Conservation (phyloP, 495 filamentous ascomycete species). For the Talaromyces wortmannii region DNA sequence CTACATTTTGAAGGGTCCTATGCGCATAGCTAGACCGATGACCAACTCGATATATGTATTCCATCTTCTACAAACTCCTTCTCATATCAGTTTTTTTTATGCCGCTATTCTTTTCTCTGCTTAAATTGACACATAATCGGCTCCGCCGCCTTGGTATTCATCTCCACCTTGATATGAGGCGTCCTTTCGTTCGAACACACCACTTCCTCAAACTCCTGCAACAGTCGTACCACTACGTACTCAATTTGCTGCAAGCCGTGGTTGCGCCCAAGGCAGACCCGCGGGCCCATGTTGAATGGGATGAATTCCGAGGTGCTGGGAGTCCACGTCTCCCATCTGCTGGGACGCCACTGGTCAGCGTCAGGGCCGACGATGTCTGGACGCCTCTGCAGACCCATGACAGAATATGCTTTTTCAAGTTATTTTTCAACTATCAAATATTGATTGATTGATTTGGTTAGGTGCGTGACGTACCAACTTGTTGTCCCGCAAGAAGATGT, state of each 20-base stretch:
- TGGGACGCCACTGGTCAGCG: constrained; percentile 46
- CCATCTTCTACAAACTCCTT: background rate
- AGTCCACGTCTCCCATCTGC: constrained; percentile 42
- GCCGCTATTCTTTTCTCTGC: background rate
- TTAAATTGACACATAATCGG: background rate
- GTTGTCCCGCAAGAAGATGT: background rate
- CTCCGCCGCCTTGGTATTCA: background rate
- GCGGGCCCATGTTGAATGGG: constrained; percentile 51
- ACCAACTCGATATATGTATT: background rate
- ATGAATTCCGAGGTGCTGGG: constrained; percentile 45
- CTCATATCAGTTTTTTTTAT: background rate
- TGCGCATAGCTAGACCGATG: background rate
- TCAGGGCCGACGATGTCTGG: constrained; percentile 51
- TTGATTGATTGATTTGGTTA: background rate
- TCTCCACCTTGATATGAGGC: constrained; percentile 14
- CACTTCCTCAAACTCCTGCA: constrained; percentile 36
- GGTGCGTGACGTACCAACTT: background rate
- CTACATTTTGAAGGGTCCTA: background rate
- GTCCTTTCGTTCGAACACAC: constrained; percentile 11
- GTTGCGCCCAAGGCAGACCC: constrained; percentile 40
- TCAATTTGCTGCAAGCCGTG: constrained; percentile 53
- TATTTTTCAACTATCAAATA: constrained; percentile 32
- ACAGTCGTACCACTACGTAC: constrained; percentile 42
- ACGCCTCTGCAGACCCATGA: constrained; percentile 45
- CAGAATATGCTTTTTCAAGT: constrained; percentile 33